Evolutionary conservation across 208 protist species (phyloP), one percentile per base, ranked within the genome.

Genomic region (Leishmania lainsoni): DNA sequence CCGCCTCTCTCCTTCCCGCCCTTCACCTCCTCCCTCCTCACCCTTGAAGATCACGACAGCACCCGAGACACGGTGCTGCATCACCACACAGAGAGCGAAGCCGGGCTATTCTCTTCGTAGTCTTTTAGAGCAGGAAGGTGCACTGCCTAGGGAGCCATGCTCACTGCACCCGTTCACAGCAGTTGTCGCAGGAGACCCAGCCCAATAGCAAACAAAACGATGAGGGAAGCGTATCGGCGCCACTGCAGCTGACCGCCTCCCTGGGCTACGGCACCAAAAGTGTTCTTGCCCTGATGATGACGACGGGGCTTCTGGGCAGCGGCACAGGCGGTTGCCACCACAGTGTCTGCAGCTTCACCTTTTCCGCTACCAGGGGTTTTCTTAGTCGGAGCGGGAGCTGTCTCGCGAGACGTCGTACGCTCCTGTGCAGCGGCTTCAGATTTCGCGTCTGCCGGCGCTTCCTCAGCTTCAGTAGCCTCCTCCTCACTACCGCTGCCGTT

Each of bases 181-280:
- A 84, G 17, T 51, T 80, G 68, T 6, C 74, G 66, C 75, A 77
- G 48, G 29, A 84, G 69, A 10, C 59, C 76, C 69, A 84, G n/a
- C 0, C 63, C 81, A 6, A 84, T 58, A 26, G 68, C 81, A n/a
- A 84, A 51, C 32, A 84, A 45, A 20, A 84, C 81, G 51, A 77
- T 61, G 56, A 84, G 51, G 1, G 81, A 84, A 35, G 72, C 58
- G 56, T 76, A 80, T 17, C 75, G 76, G 26, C 81, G 81, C 81
- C 81, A 84, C 56, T 63, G 76, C 56, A 65, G 48, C 59, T 32
- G 61, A 9, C 20, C 65, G 8, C 59, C 26, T 48, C 22, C 39
- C 12, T 35, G 17, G 26, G 17, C 42, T 48, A 29, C 35, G 35
- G 56, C 56, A 10, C 74, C 56, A 54, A 20, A 6, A 42, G 32